Conservation (phyloP, 169 alveolate genomes). For the Amoebophrya sp. region DNA sequence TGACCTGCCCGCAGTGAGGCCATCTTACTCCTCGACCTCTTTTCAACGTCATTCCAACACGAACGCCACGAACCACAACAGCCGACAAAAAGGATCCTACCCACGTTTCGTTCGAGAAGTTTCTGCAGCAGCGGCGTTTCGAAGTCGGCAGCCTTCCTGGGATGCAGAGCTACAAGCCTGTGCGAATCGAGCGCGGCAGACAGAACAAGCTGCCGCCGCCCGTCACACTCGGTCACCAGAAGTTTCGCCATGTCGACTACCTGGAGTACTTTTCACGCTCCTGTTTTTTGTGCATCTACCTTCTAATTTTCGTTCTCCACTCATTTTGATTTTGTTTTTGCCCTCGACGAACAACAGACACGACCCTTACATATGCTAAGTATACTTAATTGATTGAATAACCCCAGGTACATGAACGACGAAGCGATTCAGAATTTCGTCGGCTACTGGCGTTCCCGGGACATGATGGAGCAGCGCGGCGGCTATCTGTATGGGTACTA, state of each 20-base stretch:
- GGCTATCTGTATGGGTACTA: conserved; percentile 96
- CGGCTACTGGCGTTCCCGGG: conserved; percentile 71
- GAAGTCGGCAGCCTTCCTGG: neutral
- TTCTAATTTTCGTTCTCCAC: no score
- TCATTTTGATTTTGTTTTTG: neutral
- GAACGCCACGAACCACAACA: neutral
- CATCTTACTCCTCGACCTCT: no score
- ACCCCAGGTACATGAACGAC: conserved; percentile 67
- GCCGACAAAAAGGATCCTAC: neutral
- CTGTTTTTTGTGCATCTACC: no score
- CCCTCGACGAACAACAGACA: neutral
- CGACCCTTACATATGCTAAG: no score
- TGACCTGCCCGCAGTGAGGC: no score
- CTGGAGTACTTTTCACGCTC: conserved; percentile 45
- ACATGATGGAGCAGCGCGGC: conserved; percentile 76
- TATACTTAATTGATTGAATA: neutral
- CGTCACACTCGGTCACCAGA: conserved; percentile 75
- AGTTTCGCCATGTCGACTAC: conserved; percentile 94
- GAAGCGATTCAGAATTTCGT: conserved; percentile 83
- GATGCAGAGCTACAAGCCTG: neutral
- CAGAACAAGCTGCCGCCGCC: neutral
- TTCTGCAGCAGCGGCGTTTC: neutral
- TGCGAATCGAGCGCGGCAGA: neutral
- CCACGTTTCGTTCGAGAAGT: neutral
- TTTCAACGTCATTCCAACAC: no score